These are phyloP conservation scores for Thecaphora thlaspeos DNA, from an alignment of 1,284 basidiomycete genomes.

Conservation along the genomic window DNA sequence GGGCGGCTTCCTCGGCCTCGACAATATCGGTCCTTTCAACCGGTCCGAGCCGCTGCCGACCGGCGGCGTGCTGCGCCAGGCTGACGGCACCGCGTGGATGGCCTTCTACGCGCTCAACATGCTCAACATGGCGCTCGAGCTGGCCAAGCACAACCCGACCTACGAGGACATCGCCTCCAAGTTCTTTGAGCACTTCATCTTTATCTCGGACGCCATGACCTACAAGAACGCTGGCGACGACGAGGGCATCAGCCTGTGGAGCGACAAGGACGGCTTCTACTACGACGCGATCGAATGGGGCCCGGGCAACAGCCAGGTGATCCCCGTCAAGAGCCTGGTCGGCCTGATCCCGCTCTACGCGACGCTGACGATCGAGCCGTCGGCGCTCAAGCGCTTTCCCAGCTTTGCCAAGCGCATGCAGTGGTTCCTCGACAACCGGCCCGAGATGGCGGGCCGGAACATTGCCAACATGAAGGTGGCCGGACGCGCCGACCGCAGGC, in stretches of 20 bases:
- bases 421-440: constrained; percentile 93
- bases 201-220: constrained; percentile 74
- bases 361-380: constrained; percentile 87
- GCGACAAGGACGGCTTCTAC: constrained; percentile 93
- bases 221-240: constrained; percentile 66
- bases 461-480: constrained; percentile 80
- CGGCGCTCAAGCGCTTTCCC: constrained; percentile 82
- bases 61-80: constrained; percentile 77
- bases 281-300: constrained; percentile 94
- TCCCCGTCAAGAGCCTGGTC: constrained; percentile 88
- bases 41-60: constrained; percentile 93
- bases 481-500: constrained; percentile 71
- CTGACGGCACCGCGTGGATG: constrained; percentile 99
- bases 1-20: constrained; percentile 93
- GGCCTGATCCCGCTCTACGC: constrained; percentile 94
- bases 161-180: constrained; percentile 99
- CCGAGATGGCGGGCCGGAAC: constrained; percentile 80
- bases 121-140: constrained; percentile 93
- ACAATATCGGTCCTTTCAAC: constrained; percentile 98
- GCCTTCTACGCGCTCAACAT: constrained; percentile 96
- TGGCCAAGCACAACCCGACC: constrained; percentile 93
- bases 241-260: constrained; percentile 80
- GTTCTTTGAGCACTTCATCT: constrained; percentile 73
- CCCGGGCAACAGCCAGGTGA: constrained; percentile 67
- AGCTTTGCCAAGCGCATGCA: constrained; percentile 98